Base-by-base conservation (phyloP, 1,284 basidiomycete species). In the Boletus semigastroideus region DNA sequence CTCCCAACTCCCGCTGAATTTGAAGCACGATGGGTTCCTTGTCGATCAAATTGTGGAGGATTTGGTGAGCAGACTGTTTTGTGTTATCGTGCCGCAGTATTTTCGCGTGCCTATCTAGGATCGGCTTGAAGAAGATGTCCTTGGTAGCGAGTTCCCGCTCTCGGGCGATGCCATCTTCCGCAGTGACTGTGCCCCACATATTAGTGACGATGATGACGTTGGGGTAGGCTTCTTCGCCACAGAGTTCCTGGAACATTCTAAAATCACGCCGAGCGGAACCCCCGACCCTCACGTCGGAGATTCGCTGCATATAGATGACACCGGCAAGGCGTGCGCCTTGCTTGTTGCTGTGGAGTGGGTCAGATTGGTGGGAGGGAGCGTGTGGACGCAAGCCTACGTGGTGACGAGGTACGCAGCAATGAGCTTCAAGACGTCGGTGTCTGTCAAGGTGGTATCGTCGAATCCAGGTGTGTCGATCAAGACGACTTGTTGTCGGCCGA, bases 241-340 rank as follows among this genome's bases (percentile, higher is more conserved):
- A 82, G 19, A 82, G 68, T 57, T 72, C 72, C 37, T 76, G 68
- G 66, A 82, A 79, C 68, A 80, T 73, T 49, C 68, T 68, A 52
- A 81, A 76, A 60, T 77, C 80, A 34, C 76, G 74, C n/a, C 69
- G 66, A 20, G 77, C 75, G 20, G 76, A 74, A 16, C 79, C 78
- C 38, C 75, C 76, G 54, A 82, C 70, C 47, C 75, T 73, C 62
- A 72, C 59, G 62, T 82, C 80, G 30, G 77, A 74, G 51, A 82
- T 82, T 5, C 77, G 69, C 51, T 82, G 80, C 66, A 80, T 69
- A 57, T 82, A 82, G 33, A 82, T 72, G 48, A 82, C 70, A 0
- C 80, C 80, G 19, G 64, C 58, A 53, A 68, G 50, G 55, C 58
- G 59, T 53, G 55, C 57, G 58, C 72, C 74, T 41, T 71, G 65